Evolutionary conservation across 2,329 filamentous ascomycete species (phyloP).

Genomic region (Fusarium circinatum): DNA sequence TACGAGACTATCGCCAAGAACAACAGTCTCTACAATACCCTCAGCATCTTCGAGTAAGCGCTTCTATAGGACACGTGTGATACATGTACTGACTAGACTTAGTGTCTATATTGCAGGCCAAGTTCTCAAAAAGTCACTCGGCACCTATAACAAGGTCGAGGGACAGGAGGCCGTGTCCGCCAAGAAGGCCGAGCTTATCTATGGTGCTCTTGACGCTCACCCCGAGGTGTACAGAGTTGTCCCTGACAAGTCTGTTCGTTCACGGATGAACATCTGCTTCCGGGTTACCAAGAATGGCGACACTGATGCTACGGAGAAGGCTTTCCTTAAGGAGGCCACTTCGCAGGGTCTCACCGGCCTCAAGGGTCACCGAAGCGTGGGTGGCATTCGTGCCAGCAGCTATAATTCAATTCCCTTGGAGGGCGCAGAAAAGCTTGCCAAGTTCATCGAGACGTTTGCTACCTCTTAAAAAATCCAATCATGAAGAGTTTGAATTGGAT

Average conservation of each 20-base stretch:
- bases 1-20: conserved; percentile 91
- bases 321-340: conserved; percentile 79
- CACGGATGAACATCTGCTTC: conserved; percentile 97
- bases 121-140: conserved; percentile 81
- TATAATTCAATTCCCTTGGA: conserved; percentile 85
- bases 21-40: conserved; percentile 94
- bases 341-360: conserved; percentile 77
- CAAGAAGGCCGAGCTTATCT: conserved; percentile 81
- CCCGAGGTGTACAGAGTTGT: conserved; percentile 80
- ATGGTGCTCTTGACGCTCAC: conserved; percentile 78
- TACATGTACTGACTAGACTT: conserved; percentile 13
- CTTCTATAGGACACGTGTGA: background rate
- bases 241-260: conserved; percentile 78
- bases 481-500: background rate
- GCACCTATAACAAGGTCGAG: conserved; percentile 73
- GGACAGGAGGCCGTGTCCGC: conserved; percentile 80
- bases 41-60: conserved; percentile 86
- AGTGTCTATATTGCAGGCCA: conserved; percentile 91
- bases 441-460: conserved; percentile 68
- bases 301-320: conserved; percentile 77
- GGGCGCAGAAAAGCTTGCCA: conserved; percentile 73
- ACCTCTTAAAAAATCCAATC: background rate
- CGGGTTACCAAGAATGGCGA: conserved; percentile 70
- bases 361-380: conserved; percentile 86
- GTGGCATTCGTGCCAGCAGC: conserved; percentile 78